phyloP scores from a whole-genome alignment of 2,329 filamentous ascomycete species.

The Lizonia empirigonia region DNA sequence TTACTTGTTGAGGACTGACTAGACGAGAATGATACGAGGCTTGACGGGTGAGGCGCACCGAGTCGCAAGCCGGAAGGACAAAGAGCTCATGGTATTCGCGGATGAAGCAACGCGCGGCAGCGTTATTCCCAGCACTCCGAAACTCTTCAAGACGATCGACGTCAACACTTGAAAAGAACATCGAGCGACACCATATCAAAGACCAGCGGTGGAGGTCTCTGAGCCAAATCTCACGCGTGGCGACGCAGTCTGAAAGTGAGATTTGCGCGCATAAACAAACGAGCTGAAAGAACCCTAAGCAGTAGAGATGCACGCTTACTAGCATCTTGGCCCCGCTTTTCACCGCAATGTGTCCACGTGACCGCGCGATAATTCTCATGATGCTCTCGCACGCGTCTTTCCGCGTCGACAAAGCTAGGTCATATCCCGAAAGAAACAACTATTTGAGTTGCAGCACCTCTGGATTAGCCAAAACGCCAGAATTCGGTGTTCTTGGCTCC shows the following conservation, averaged over 20 bases:
- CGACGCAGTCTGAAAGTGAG: slow-evolving; percentile 1
- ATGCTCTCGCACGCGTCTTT: neutral
- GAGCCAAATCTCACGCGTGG: neutral
- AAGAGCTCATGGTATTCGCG: neutral
- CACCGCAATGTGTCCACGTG: neutral
- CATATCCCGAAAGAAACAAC: neutral
- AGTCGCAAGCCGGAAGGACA: neutral
- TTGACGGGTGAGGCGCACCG: neutral
- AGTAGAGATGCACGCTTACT: neutral
- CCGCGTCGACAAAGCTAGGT: neutral
- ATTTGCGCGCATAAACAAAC: slow-evolving; percentile 4
- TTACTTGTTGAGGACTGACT: slow-evolving; percentile 7
- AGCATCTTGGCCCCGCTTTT: slow-evolving; percentile 3
- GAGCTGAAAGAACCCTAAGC: neutral
- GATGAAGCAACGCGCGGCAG: neutral
- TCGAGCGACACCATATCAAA: neutral
- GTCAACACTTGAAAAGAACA: neutral
- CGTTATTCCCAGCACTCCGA: neutral
- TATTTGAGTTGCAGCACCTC: neutral
- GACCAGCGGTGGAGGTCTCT: neutral
- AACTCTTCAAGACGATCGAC: neutral
- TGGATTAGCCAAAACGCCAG: neutral
- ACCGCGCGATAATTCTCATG: neutral
- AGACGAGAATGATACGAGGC: slow-evolving; percentile 10
- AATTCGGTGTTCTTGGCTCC: neutral